Conservation (phyloP, 2,329 filamentous ascomycete species). For the Penicillium sp. region DNA sequence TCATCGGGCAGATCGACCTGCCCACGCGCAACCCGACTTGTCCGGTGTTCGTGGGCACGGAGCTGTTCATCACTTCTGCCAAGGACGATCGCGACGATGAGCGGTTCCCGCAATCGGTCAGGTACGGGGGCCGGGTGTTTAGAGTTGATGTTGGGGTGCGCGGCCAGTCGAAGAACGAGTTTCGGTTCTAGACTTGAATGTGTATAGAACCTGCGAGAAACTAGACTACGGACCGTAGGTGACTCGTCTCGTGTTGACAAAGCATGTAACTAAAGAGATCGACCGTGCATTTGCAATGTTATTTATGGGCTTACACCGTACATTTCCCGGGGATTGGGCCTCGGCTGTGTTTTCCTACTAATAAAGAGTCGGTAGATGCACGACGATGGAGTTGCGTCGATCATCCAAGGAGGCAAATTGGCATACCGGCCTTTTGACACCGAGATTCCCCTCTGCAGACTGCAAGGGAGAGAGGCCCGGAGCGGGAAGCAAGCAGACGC, state of each 20-base stretch:
- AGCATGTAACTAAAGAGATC: conserved; percentile 15
- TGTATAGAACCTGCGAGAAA: neutral
- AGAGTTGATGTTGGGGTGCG: conserved; percentile 71
- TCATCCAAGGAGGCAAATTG: conserved; percentile 20
- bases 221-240: neutral
- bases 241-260: neutral
- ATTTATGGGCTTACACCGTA: neutral
- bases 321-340: neutral
- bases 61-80: conserved; percentile 77
- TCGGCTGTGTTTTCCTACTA: neutral
- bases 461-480: conserved; percentile 16
- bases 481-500: neutral
- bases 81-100: conserved; percentile 65
- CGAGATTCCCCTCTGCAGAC: conserved; percentile 10
- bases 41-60: conserved; percentile 70
- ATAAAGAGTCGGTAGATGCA: neutral
- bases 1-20: conserved; percentile 71
- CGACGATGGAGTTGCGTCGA: conserved; percentile 13
- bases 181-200: conserved; percentile 48
- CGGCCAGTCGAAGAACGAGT: conserved; percentile 64
- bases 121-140: conserved; percentile 70
- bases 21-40: conserved; percentile 81
- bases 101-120: conserved; percentile 57
- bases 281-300: conserved; percentile 9
- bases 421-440: conserved; percentile 20